Percentiles rank a stretch among this genome's conserved stretches.
These are phyloP conservation scores for Scopulariopsis brevicaulis DNA, from an alignment of 2,329 filamentous ascomycete species.

Conservation along the genomic window DNA sequence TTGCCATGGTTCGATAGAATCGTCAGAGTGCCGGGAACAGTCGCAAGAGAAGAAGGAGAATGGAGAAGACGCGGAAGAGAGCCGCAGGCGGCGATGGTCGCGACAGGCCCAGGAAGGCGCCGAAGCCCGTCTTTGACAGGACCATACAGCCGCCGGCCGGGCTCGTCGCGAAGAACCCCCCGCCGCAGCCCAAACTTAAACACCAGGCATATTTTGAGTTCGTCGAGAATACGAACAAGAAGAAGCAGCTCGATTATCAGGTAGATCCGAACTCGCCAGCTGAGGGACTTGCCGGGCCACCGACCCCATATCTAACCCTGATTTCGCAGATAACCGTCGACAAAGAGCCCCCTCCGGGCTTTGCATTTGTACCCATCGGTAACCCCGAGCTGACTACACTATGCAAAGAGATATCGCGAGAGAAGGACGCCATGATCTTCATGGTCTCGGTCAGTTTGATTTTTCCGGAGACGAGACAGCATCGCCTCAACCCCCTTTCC, in stretches of 20 bases:
- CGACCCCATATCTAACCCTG: conserved; percentile 1
- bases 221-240: conserved; percentile 52
- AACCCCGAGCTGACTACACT: conserved; percentile 46
- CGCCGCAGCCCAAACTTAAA: conserved; percentile 30
- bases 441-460: conserved; percentile 47
- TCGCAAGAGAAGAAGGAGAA: neutral
- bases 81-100: conserved; percentile 1
- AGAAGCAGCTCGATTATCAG: conserved; percentile 52
- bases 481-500: conserved; percentile 8
- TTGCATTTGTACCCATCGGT: conserved; percentile 50
- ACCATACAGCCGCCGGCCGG: neutral
- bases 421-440: conserved; percentile 51
- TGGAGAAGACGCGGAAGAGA: neutral
- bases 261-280: conserved; percentile 22
- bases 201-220: conserved; percentile 54
- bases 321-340: conserved; percentile 36
- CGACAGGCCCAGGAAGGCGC: conserved; percentile 1
- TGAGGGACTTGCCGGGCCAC: neutral
- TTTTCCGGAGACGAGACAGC: neutral
- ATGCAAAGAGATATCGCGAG: conserved; percentile 55
- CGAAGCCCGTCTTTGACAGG: conserved; percentile 1
- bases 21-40: neutral
- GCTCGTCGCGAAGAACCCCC: conserved; percentile 24
- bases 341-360: conserved; percentile 44
- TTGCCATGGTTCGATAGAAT: conserved; percentile 1